Percentiles rank a stretch among this genome's conserved stretches.
Evolutionary conservation across 352 stramenopile species (phyloP).

Genomic region (Globisporangium parvum): DNA sequence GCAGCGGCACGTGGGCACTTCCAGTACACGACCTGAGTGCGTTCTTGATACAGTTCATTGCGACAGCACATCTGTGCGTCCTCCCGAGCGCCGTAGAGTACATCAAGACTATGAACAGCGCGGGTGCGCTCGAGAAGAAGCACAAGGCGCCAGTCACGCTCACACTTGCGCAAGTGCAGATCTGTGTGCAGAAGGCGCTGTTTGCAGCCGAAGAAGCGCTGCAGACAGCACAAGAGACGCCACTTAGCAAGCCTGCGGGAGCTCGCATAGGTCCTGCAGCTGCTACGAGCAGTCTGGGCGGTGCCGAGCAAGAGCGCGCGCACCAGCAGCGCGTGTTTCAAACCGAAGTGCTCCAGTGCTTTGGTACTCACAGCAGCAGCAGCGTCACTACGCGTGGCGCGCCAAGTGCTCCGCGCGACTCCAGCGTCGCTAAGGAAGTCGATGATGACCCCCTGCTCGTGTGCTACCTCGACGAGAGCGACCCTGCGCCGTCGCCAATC

Average conservation of each 20-base stretch:
- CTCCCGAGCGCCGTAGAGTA: slow-evolving; percentile 24
- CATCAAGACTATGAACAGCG: slow-evolving; percentile 15
- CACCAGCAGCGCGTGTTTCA: no score
- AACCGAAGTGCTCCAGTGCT: no score
- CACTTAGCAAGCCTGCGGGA: no score
- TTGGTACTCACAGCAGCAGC: no score
- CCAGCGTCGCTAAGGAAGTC: not conserved
- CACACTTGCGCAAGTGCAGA: slow-evolving; percentile 20
- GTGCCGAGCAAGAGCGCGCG: no score
- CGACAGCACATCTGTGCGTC: slow-evolving; percentile 17
- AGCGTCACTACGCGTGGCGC: not conserved
- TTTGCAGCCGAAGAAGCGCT: slow-evolving; percentile 21
- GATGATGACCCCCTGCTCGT: not conserved
- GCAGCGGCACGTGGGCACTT: slow-evolving; percentile 22
- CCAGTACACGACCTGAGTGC: slow-evolving; percentile 8
- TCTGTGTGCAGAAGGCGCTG: slow-evolving; percentile 23
- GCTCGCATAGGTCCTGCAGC: not conserved
- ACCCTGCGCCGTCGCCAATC: slow-evolving; percentile 7
- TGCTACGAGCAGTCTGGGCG: no score
- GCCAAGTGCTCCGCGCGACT: not conserved
- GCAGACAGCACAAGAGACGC: not conserved
- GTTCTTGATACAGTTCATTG: slow-evolving; percentile 22
- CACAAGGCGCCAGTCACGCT: slow-evolving; percentile 10
- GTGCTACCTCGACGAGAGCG: slow-evolving; percentile 14
- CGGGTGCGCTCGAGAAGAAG: slow-evolving; percentile 17